Evolutionary conservation across 208 protist genomes (phyloP).

Genomic region (Herpetomonas samuelpessoai): DNA sequence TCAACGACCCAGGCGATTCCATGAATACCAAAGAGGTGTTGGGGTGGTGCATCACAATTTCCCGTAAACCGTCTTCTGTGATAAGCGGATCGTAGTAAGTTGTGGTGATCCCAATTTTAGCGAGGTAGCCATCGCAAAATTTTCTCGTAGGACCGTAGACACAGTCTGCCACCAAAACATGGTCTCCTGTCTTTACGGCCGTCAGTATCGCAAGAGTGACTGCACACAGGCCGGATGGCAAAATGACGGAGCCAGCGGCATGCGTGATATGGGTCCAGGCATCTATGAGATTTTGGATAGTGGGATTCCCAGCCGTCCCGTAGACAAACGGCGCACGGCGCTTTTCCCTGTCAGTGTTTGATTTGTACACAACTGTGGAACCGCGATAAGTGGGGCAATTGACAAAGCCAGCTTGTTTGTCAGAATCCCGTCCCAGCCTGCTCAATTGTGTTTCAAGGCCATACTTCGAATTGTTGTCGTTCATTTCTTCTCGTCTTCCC

Average conservation of each 20-base stretch:
- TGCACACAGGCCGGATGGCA: constrained; percentile 23
- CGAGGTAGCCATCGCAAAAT: constrained; percentile 22
- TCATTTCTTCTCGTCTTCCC: too few relatives aligned
- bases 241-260: constrained; percentile 22
- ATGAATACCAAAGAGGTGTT: constrained; percentile 26
- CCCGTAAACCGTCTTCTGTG: constrained; percentile 20
- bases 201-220: constrained; percentile 21
- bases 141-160: constrained; percentile 25
- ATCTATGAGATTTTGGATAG: constrained; percentile 17
- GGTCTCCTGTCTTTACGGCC: constrained; percentile 17
- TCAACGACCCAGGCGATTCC: constrained; percentile 27
- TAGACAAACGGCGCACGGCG: constrained; percentile 12
- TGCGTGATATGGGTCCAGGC: constrained; percentile 26
- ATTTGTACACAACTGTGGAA: constrained; percentile 24
- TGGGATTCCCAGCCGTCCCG: constrained; percentile 21
- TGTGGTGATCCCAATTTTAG: constrained; percentile 20
- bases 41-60: constrained; percentile 18
- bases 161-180: constrained; percentile 24
- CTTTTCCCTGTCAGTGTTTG: constrained; percentile 14
- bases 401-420: constrained; percentile 20
- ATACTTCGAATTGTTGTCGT: not conserved
- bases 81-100: constrained; percentile 35
- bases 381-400: constrained; percentile 23
- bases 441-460: constrained; percentile 20
- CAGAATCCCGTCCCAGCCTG: constrained; percentile 13